Evolutionary conservation across 768 basidiomycete species (phyloP).

Genomic region (Suillus subaureus): DNA sequence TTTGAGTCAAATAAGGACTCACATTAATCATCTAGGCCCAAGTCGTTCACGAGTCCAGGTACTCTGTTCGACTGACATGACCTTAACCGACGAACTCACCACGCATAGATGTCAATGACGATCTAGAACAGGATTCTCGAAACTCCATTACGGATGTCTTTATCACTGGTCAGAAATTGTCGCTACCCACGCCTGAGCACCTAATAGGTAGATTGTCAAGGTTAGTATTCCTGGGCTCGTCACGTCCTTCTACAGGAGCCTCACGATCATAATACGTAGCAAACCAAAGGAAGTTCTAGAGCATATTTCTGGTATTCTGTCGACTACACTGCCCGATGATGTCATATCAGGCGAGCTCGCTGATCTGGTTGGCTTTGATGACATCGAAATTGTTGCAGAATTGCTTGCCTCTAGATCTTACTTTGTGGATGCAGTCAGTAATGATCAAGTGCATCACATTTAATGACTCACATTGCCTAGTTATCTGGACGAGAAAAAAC

Average conservation of each 20-base stretch:
- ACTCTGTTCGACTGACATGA: background rate
- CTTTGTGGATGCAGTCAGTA: slow-evolving; percentile 51
- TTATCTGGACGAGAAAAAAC: background rate
- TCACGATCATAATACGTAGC: background rate
- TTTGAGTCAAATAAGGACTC: background rate
- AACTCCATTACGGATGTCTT: slow-evolving; percentile 1
- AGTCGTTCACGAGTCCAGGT: background rate
- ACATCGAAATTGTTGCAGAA: slow-evolving; percentile 76
- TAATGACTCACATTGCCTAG: background rate
- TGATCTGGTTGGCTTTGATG: slow-evolving; percentile 83
- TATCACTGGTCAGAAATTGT: background rate
- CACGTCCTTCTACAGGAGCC: background rate
- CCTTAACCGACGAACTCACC: background rate
- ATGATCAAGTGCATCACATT: background rate
- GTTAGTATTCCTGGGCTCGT: background rate
- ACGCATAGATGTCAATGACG: background rate
- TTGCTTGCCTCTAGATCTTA: slow-evolving; percentile 60
- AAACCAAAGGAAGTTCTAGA: slow-evolving; percentile 14
- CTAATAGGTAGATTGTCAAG: slow-evolving; percentile 4
- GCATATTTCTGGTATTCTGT: slow-evolving; percentile 42
- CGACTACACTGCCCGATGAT: slow-evolving; percentile 57
- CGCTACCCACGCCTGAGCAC: background rate
- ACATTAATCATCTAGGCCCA: slow-evolving; percentile 1
- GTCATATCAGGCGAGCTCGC: slow-evolving; percentile 76
- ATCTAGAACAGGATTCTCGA: slow-evolving; percentile 2